These are phyloP conservation scores for Myriosclerotinia scirpicola DNA, from an alignment of 2,329 filamentous ascomycete species.

Conservation along the genomic window DNA sequence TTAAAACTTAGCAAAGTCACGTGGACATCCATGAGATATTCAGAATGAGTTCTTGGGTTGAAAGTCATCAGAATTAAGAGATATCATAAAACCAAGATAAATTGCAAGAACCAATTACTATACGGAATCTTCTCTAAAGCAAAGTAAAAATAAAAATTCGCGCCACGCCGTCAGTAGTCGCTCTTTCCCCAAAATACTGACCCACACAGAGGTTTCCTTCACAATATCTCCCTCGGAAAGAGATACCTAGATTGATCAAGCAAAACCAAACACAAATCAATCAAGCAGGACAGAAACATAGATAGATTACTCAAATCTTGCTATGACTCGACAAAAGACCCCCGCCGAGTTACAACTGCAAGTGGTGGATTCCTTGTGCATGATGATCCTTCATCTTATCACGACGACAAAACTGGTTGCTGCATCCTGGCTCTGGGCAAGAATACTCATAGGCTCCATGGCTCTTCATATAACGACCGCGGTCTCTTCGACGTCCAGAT, in stretches of 20 bases:
- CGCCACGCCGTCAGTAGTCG: not conserved
- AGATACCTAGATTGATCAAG: not conserved
- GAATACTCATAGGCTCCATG: not conserved
- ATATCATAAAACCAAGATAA: no score
- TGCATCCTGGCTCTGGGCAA: not conserved
- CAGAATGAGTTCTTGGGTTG: not conserved
- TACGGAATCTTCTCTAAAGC: not conserved
- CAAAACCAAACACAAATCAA: not conserved
- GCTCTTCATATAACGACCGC: slow-evolving; percentile 4
- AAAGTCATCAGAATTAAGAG: not conserved
- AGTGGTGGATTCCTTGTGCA: not conserved
- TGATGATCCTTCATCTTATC: not conserved
- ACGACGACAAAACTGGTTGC: not conserved
- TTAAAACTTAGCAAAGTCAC: fast-evolving
- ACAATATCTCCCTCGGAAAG: not conserved
- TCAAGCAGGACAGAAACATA: not conserved
- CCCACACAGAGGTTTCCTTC: not conserved
- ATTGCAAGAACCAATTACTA: not conserved
- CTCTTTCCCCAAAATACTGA: not conserved
- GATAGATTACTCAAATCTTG: not conserved
- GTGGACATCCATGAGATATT: not conserved
- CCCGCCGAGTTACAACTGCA: not conserved
- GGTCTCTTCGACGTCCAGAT: slow-evolving; percentile 7
- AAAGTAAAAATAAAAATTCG: not conserved
- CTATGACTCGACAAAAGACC: no score